Evolutionary conservation across 139 green algal genomes (phyloP).

Genomic region (Picochlorum sp.): DNA sequence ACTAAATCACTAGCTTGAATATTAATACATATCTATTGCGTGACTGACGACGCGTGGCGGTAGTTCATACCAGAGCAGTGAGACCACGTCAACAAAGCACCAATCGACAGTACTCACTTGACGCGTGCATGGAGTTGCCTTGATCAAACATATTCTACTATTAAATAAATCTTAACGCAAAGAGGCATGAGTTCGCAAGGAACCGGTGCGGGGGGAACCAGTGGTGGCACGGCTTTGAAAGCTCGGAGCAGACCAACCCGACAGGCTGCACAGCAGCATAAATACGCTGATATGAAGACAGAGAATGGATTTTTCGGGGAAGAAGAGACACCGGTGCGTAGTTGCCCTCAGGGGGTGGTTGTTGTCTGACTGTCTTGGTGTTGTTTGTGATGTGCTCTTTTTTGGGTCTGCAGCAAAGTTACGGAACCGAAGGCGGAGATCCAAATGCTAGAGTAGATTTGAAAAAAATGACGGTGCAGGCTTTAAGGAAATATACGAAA

Average conservation of each 20-base stretch:
- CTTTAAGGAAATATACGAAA: slow-evolving; percentile 34
- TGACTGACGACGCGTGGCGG: too few relatives aligned
- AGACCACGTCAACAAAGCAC: too few relatives aligned
- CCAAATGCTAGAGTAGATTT: slow-evolving; percentile 23
- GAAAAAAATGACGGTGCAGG: slow-evolving; percentile 28
- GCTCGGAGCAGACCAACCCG: slow-evolving; percentile 4
- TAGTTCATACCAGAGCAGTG: too few relatives aligned
- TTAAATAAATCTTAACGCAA: background rate
- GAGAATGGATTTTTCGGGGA: slow-evolving; percentile 12
- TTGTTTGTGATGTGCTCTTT: background rate
- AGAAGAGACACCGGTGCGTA: background rate
- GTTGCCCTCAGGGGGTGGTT: background rate
- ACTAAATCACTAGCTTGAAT: too few relatives aligned
- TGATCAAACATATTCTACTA: too few relatives aligned
- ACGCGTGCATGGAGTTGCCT: too few relatives aligned
- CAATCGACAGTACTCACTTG: too few relatives aligned
- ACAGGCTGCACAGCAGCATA: slow-evolving; percentile 10
- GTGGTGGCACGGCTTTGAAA: background rate
- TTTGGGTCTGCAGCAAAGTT: slow-evolving; percentile 1
- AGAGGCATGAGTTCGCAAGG: background rate
- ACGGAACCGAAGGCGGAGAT: slow-evolving; percentile 10
- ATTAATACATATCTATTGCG: too few relatives aligned
- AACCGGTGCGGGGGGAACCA: background rate
- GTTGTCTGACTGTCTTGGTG: background rate
- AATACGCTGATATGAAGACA: slow-evolving; percentile 15